Base-by-base conservation (phyloP, 768 basidiomycete species). In the Boletus subparvulus region DNA sequence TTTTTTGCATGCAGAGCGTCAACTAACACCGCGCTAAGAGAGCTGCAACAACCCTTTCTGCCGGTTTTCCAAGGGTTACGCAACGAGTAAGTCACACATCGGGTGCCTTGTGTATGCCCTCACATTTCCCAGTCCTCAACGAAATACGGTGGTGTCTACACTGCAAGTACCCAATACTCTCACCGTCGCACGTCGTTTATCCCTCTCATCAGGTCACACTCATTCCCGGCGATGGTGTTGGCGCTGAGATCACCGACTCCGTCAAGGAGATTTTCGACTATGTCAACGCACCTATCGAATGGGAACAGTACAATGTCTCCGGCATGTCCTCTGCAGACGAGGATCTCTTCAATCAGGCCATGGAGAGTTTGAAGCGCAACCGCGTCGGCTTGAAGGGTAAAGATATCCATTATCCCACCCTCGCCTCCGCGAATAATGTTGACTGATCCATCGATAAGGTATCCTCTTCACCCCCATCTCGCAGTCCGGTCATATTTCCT, bases 241-340 rank as follows among this genome's bases (percentile, higher is more conserved):
- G 97, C 61, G 83, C 85, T 67, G 97, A 99, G 78, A 93, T 99
- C 69, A 93, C 96, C 57, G 92, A 96, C 76, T 95, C 94, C 2
- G 95, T 99, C 64, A 98, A 99, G 78, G 95, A 98, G 75, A 95
- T 99, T 70, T 99, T 99, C 70, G 93, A 96, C 73, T 83, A 92
- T 63, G 85, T 94, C 71, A 99, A 98, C 70, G 97, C 95, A 33
- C 97, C 97, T 73, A 96, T 99, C 75, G 93, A 98, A 72, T 97
- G 93, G 92, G 95, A 98, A 69, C 94, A 98, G 73, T 98, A 95
- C 77, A 84, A 98, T 69, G 94, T 99, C 61, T 96, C 94, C 40
- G 97, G 97, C 56, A 86, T 95, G 82, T 96, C 95, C 37, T 91
- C 90, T 39, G 81, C 90, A 47, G 94, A 94, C 63, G 97, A 98